Percentiles rank a stretch among this genome's conserved stretches.
Evolutionary conservation across 108 stramenopile genomes (phyloP).

Genomic region (Tribonema minus): DNA sequence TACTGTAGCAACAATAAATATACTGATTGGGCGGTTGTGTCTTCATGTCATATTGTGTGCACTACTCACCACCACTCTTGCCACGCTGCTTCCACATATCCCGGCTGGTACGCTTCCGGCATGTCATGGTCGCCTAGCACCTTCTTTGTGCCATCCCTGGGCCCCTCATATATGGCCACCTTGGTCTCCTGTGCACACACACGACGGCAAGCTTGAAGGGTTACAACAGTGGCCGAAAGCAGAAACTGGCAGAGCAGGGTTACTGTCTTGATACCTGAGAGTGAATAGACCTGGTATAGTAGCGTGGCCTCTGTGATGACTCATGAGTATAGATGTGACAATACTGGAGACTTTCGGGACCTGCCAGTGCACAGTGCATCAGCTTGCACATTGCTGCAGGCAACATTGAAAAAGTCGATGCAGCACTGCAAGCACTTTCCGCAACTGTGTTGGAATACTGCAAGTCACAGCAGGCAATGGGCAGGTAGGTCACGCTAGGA

Average conservation of each 20-base stretch:
- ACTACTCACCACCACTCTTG: constrained; percentile 80
- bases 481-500: no score
- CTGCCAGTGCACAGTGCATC: no score
- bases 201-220: background rate
- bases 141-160: constrained; percentile 35
- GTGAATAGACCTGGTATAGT: no score
- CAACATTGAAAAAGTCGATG: no score
- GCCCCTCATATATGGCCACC: background rate
- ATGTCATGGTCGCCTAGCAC: constrained; percentile 59
- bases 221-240: background rate
- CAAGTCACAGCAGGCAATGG: no score
- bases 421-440: no score
- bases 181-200: background rate
- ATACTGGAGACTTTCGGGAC: background rate
- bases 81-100: constrained; percentile 94
- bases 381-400: no score
- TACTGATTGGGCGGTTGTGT: no score
- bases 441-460: no score
- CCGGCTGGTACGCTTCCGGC: constrained; percentile 86
- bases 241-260: background rate
- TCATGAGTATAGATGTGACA: background rate
- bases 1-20: background rate
- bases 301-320: background rate
- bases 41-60: no score
- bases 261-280: background rate